Evolutionary conservation across 2,329 filamentous ascomycete genomes (phyloP), one percentile per base, ranked within the genome.

Genomic region (Lecanicillium sp.): DNA sequence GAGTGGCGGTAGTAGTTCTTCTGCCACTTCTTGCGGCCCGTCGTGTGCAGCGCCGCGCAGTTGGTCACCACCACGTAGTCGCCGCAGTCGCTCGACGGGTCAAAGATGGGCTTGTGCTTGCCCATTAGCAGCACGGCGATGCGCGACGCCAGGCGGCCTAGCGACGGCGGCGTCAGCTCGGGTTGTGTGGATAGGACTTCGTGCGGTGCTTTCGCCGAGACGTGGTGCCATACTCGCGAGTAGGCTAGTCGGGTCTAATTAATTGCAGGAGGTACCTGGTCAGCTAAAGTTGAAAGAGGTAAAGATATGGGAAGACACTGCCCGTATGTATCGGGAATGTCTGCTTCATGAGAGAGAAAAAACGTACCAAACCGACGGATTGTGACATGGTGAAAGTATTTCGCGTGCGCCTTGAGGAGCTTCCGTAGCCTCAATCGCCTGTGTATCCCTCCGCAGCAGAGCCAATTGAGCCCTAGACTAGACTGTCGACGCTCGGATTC

Each of bases 81-180:
- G 52, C 92, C 92, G 73, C 92, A 97, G 72, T 98, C 92, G 45
- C 89, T 96, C 17, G 88, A 95, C 2, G 92, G 92, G 66, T 97
- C 87, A 69, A 81, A 98, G 62, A 92, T 95, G 17, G 92, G 92
- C 69, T 98, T 98, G 75, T 98, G 84, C 73, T 98, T 98, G 67
- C 92, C 92, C 89, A 97, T 96, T 37, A 96, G 79, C 44, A 87
- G 72, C 39, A 82, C 71, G 45, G 89, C 90, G 61, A 96, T 95
- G 46, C 84, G 80, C 38, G 84, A 87, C 45, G 90, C 90, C 37
- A 96, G 74, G 30, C 90, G 87, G 51, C 90, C 90, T 29, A 96
- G 82, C n/a, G 87, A 81, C 12, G 88, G 87, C 14, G 79, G 73
- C 15, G 79, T 79, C 17, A 79, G 61, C 50, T 70, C 65, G 49